Evolutionary conservation across 228 moss, liverwort and hornwort species (phyloP).

Genomic region (Sphagnum fallax): DNA sequence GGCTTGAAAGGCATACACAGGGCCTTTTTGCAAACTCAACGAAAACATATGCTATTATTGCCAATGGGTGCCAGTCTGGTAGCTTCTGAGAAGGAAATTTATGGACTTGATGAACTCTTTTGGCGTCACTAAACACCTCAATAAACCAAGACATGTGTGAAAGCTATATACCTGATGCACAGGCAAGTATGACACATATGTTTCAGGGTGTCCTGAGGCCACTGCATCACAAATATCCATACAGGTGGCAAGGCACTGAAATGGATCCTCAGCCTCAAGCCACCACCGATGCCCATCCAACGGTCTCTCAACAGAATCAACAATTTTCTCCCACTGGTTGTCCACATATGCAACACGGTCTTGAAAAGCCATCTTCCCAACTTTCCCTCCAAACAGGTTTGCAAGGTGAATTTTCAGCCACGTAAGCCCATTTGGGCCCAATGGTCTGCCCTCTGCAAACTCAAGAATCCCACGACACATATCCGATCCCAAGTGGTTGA

Average conservation of each 20-base stretch:
- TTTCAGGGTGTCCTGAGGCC: conserved; percentile 46
- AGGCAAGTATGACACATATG: conserved; percentile 57
- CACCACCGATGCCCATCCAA: conserved; percentile 88
- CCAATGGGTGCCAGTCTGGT: no score
- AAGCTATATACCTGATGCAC: conserved; percentile 76
- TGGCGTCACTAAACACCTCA: no score
- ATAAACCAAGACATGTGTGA: no score
- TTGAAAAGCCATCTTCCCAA: conserved; percentile 86
- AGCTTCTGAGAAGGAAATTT: no score
- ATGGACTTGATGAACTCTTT: no score
- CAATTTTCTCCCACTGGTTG: conserved; percentile 53
- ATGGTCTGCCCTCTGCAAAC: conserved; percentile 60
- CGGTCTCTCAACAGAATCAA: conserved; percentile 81
- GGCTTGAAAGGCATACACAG: no score
- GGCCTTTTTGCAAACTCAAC: no score
- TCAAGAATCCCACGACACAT: conserved; percentile 85
- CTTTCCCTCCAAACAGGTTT: conserved; percentile 72
- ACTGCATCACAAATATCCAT: conserved; percentile 67
- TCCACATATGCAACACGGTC: conserved; percentile 75
- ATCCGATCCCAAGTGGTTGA: conserved; percentile 96
- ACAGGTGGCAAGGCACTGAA: conserved; percentile 83
- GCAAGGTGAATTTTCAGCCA: conserved; percentile 96
- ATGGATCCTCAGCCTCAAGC: conserved; percentile 94
- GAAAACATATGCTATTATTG: no score
- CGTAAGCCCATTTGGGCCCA: conserved; percentile 57